A percentile compares a stretch with the other conserved stretches of the same genome.
Conservation (phyloP, 768 basidiomycete species). For the Termitomyces titanicus region DNA sequence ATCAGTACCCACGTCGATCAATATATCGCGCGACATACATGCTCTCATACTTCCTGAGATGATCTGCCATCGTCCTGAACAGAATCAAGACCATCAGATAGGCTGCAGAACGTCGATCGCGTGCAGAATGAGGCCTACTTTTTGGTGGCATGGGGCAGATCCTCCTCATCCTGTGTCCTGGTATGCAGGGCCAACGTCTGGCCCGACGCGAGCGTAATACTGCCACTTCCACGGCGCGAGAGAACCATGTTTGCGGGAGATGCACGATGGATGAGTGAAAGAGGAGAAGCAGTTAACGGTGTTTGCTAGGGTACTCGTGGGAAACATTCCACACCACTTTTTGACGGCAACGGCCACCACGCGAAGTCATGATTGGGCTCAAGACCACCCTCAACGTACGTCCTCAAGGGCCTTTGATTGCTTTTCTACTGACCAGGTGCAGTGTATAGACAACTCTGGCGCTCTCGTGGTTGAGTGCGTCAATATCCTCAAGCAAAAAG, state of each 20-base stretch:
- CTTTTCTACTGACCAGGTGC: not conserved
- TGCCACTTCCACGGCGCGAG: constrained; percentile 78
- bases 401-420: constrained; percentile 27
- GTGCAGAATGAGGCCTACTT: constrained; percentile 47
- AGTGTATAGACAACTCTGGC: constrained; percentile 98
- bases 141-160: constrained; percentile 92
- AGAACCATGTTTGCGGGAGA: constrained; percentile 45
- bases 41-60: constrained; percentile 86
- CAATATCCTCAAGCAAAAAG: constrained; percentile 94
- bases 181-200: constrained; percentile 85
- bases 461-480: constrained; percentile 94
- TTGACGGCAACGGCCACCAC: constrained; percentile 5
- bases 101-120: constrained; percentile 1
- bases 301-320: constrained; percentile 12
- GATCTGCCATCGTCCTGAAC: constrained; percentile 86
- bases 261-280: constrained; percentile 1
- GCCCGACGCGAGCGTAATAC: constrained; percentile 66
- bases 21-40: constrained; percentile 49
- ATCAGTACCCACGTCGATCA: constrained; percentile 6
- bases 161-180: constrained; percentile 81
- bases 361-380: constrained; percentile 80
- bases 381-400: constrained; percentile 91
- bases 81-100: constrained; percentile 11
- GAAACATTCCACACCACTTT: constrained; percentile 13
- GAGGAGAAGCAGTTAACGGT: not conserved